Conservation (phyloP, 202 grass and related monocot species). For the Elaeis oleifera region DNA sequence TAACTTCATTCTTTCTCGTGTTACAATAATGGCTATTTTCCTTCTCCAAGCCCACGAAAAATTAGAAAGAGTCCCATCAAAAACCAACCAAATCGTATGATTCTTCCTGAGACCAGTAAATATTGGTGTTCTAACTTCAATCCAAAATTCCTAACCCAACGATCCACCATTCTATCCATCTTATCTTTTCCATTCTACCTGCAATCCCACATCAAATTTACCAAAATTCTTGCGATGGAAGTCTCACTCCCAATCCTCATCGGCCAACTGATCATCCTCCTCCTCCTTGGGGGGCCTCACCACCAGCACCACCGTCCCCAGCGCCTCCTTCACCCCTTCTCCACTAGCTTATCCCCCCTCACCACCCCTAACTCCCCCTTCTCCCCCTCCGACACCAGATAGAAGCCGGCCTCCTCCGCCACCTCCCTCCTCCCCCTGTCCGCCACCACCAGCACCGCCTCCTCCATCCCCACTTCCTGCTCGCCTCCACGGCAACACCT, state of each 20-base stretch:
- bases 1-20: no score
- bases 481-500: slow-evolving; percentile 53
- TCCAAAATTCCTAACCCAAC: no score
- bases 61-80: no score
- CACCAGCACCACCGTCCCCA: slow-evolving; percentile 46
- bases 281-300: slow-evolving; percentile 63
- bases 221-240: no score
- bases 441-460: slow-evolving; percentile 57
- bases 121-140: no score
- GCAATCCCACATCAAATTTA: no score
- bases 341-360: slow-evolving; percentile 46
- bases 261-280: slow-evolving; percentile 36
- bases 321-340: slow-evolving; percentile 26
- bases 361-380: slow-evolving; percentile 43
- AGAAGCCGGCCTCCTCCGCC: slow-evolving; percentile 34
- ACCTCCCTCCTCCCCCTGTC: slow-evolving; percentile 43
- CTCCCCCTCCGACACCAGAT: slow-evolving; percentile 52
- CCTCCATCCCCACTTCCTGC: slow-evolving; percentile 20
- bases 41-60: no score
- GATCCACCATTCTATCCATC: no score
- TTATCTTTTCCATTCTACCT: no score
- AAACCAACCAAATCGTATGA: no score
- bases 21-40: no score
- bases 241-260: slow-evolving; percentile 69
- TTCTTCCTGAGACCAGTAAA: no score